Base-by-base conservation (phyloP, 2,329 filamentous ascomycete species). In the Pseudohalonectria lignicola region DNA sequence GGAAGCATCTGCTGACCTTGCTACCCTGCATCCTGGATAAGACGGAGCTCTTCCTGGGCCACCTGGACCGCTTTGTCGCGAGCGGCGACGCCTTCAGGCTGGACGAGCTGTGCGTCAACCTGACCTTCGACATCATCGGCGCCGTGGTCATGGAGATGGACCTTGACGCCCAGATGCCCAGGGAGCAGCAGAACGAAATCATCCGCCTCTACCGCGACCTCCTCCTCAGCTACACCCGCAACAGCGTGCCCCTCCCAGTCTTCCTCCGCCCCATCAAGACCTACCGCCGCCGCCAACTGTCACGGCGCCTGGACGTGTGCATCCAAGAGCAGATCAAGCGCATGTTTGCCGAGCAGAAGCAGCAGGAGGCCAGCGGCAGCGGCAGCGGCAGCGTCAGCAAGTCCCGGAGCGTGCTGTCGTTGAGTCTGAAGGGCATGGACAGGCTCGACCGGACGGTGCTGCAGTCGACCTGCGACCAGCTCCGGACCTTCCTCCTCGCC, bases 61-160 rank as follows among this genome's bases (percentile, higher is more conserved):
- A 51, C 17, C 48, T 62, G 5, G 55, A 61, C 34, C 29, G 37
- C 15, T 48, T 50, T 18, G 51, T 51, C 12, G 20, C 25, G 11
- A 50, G 47, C 1, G 50, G 47, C 20, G 46, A 54, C 9, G 45
- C 44, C 1, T 53, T 61, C 28, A 42, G 41, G 2, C 41, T 61
- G 5, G 52, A 52, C 29, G 42, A 49, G 19, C 44, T 53, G 9
- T 49, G 49, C 11, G 49, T 50, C 4, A 52, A 53, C 30, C 47
- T 63, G 4, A 59, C 60, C 2, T 63, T 63, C 35, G 61, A 65
- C 38, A 56, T 62, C 13, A 61, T 62, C 26, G 57, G 56, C 31
- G 49, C 51, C 31, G 56, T 59, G 10, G 51, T 54, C 3, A 55
- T 61, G 52, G 54, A 54, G 19, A 46, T 49, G 8, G 49, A 61